These are phyloP conservation scores for Chenopodium formosanum DNA, from an alignment of 148 eudicot genomes.

Conservation along the genomic window DNA sequence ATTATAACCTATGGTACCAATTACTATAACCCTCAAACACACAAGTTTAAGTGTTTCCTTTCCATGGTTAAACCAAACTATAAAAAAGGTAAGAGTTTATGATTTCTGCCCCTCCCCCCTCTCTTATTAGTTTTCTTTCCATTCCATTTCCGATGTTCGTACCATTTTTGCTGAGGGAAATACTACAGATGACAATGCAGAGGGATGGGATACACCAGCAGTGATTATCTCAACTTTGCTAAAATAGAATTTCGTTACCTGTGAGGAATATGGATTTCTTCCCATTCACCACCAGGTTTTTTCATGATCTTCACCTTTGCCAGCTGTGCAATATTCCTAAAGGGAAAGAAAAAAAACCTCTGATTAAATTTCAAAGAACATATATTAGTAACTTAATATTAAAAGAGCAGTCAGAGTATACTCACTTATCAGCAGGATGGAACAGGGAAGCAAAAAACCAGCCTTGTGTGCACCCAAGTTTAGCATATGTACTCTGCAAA, in stretches of 20 bases:
- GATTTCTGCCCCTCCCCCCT: too few species aligned
- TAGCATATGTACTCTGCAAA: conserved; percentile 73
- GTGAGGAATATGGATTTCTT: conserved; percentile 61
- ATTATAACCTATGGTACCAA: too few species aligned
- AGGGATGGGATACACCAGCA: not conserved
- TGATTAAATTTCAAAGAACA: not conserved
- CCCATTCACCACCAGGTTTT: conserved; percentile 61
- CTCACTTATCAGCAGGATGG: conserved; percentile 78
- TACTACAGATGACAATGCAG: not conserved
- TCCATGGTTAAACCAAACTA: too few species aligned
- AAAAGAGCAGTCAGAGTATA: conserved; percentile 10
- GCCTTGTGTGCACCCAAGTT: conserved; percentile 86
- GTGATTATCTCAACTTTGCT: not conserved
- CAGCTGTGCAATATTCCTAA: conserved; percentile 82
- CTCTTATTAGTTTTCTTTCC: too few species aligned
- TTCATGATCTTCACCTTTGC: conserved; percentile 74
- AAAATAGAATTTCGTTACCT: conserved; percentile 36
- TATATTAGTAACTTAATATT: not conserved
- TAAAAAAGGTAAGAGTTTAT: too few species aligned
- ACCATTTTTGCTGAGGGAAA: not conserved
- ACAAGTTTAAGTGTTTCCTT: too few species aligned
- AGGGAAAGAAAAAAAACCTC: not conserved
- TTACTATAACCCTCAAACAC: too few species aligned
- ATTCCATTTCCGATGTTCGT: too few species aligned
- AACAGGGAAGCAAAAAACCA: conserved; percentile 76